Conservation (phyloP, 352 stramenopile genomes). For the Chloridella minuta region DNA sequence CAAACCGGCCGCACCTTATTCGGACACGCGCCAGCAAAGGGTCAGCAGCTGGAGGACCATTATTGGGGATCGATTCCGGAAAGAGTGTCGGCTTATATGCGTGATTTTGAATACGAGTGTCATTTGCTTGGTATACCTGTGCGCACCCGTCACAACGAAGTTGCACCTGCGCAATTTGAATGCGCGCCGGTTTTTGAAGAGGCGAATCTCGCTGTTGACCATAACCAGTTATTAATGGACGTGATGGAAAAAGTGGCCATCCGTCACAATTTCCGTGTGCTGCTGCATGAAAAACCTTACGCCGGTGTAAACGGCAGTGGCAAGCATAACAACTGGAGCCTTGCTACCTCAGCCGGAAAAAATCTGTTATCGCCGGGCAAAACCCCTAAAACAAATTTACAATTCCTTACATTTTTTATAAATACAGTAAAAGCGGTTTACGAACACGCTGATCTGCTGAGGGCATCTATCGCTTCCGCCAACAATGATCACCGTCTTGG, state of each 20-base stretch:
- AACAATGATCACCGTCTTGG: conserved; percentile 50
- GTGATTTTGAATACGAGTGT: conserved; percentile 40
- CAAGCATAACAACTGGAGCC: conserved; percentile 53
- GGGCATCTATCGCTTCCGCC: conserved; percentile 31
- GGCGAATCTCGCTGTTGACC: conserved; percentile 38
- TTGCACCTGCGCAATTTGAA: conserved; percentile 44
- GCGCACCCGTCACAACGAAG: conserved; percentile 43
- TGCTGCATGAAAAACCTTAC: conserved; percentile 53
- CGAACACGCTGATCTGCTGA: conserved; percentile 40
- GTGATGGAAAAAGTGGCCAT: conserved; percentile 36
- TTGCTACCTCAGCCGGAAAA: conserved; percentile 24
- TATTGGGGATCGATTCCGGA: conserved; percentile 38
- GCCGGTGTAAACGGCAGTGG: conserved; percentile 41
- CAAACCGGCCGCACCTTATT: conserved; percentile 38
- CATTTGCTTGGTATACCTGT: conserved; percentile 32
- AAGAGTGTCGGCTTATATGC: conserved; percentile 34
- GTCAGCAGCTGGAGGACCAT: conserved; percentile 46
- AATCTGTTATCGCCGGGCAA: conserved; percentile 17
- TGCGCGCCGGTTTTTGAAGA: conserved; percentile 35
- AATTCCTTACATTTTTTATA: conserved; percentile 38
- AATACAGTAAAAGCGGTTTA: conserved; percentile 35
- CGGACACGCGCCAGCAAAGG: conserved; percentile 32
- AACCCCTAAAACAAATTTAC: conserved; percentile 20
- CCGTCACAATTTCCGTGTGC: conserved; percentile 31
- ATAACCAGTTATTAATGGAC: conserved; percentile 49